Evolutionary conservation across 225 moss, liverwort and hornwort species (phyloP).

Genomic region (Sphagnum tenellum): DNA sequence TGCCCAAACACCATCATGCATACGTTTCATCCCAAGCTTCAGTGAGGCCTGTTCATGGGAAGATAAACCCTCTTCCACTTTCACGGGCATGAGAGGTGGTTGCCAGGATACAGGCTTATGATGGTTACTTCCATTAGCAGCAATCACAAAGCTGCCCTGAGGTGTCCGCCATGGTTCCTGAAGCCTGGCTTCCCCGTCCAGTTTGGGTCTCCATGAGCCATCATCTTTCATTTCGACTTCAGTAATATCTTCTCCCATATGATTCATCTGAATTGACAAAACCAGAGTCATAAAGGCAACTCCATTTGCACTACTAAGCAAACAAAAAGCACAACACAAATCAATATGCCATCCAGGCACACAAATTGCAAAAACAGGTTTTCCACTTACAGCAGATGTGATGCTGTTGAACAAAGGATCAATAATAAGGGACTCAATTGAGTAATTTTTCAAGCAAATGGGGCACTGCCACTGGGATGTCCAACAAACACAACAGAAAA

Average conservation of each 20-base stretch:
- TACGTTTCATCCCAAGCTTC: constrained; percentile 58
- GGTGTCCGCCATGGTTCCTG: constrained; percentile 86
- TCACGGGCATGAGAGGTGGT: constrained; percentile 42
- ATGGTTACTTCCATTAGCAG: constrained; percentile 37
- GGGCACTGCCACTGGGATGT: too few species aligned
- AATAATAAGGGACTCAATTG: constrained; percentile 80
- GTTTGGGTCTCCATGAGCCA: constrained; percentile 50
- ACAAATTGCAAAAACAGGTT: neutral
- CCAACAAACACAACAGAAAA: constrained; percentile 5
- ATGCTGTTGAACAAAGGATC: constrained; percentile 90
- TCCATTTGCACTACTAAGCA: neutral
- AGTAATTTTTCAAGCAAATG: constrained; percentile 47
- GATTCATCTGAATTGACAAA: constrained; percentile 22
- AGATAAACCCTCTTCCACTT: constrained; percentile 81
- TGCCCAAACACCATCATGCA: constrained; percentile 68
- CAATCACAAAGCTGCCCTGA: constrained; percentile 27
- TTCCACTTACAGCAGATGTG: constrained; percentile 58
- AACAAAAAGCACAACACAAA: neutral
- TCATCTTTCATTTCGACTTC: constrained; percentile 57
- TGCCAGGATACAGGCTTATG: constrained; percentile 18
- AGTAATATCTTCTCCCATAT: constrained; percentile 47
- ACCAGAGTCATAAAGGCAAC: too few species aligned
- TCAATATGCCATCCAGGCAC: neutral
- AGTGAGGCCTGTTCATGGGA: constrained; percentile 67
- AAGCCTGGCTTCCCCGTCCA: constrained; percentile 33